Percentiles rank a stretch among this genome's conserved stretches.
phyloP scores from a whole-genome alignment of 2,329 filamentous ascomycete genomes.

The Metarhizium humberi region DNA sequence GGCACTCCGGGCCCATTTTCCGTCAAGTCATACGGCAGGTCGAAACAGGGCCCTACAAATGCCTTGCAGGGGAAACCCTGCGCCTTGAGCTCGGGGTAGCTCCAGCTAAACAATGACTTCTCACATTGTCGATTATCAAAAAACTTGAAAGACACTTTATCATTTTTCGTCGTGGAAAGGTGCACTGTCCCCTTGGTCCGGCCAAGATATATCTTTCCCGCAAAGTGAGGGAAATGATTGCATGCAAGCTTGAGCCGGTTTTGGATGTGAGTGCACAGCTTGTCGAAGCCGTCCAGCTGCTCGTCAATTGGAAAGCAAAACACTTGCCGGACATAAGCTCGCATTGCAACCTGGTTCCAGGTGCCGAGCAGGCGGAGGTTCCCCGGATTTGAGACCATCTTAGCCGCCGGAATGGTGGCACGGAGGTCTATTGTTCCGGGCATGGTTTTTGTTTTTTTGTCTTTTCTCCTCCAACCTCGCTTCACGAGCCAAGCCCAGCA shows the following conservation, averaged over 20 bases:
- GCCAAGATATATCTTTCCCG: constrained; percentile 16
- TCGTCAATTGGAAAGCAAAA: constrained; percentile 9
- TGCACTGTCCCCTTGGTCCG: constrained; percentile 9
- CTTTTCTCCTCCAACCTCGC: background rate
- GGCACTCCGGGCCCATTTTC: constrained; percentile 18
- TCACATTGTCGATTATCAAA: constrained; percentile 4
- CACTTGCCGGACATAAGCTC: constrained; percentile 11
- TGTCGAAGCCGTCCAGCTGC: background rate
- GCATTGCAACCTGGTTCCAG: constrained; percentile 11
- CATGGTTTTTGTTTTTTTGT: background rate
- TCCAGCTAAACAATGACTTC: constrained; percentile 11
- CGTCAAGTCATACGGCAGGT: constrained; percentile 3
- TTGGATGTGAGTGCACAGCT: constrained; percentile 3
- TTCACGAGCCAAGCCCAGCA: background rate
- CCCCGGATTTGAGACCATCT: background rate
- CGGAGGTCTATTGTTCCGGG: background rate
- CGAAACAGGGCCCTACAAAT: constrained; percentile 19
- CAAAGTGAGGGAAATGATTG: constrained; percentile 16
- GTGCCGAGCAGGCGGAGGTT: constrained; percentile 1
- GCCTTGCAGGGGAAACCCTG: constrained; percentile 19
- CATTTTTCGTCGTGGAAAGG: constrained; percentile 9
- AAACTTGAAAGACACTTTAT: constrained; percentile 13
- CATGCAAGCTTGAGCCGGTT: constrained; percentile 8
- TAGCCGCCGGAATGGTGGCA: background rate
- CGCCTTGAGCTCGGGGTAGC: constrained; percentile 16